phyloP scores from a whole-genome alignment of 1,139 yeast genomes.

The Scheffersomyces segobiensis region DNA sequence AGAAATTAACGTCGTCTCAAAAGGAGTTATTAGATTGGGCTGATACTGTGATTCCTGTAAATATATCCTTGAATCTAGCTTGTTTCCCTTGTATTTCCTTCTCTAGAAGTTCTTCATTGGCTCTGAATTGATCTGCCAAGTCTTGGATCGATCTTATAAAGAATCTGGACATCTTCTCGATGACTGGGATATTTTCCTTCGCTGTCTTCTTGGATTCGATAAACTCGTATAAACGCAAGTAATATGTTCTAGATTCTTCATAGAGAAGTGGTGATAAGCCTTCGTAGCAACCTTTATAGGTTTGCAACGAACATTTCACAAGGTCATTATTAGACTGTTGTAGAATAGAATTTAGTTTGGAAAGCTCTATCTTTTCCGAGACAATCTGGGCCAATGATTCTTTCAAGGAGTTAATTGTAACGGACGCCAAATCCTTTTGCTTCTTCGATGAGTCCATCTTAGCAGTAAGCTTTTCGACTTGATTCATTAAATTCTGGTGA shows the following conservation, averaged over 20 bases:
- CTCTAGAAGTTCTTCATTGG: slow-evolving; percentile 19
- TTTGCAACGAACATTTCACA: not conserved
- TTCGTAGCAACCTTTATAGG: slow-evolving; percentile 2
- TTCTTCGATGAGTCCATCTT: not conserved
- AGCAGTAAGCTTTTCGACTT: not conserved
- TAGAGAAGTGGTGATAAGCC: slow-evolving; percentile 20
- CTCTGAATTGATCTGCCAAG: slow-evolving; percentile 17
- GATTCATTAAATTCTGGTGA: not conserved
- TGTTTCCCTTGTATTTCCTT: slow-evolving; percentile 10
- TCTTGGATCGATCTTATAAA: slow-evolving; percentile 18
- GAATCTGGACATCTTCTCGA: slow-evolving; percentile 17
- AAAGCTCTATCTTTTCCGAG: not conserved
- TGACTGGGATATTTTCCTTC: slow-evolving; percentile 9
- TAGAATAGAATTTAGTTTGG: not conserved
- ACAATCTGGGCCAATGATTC: not conserved
- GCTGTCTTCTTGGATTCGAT: slow-evolving; percentile 8
- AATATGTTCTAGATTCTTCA: slow-evolving; percentile 19
- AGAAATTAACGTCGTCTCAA: slow-evolving; percentile 6
- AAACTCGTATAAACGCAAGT: slow-evolving; percentile 13
- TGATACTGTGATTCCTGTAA: not conserved
- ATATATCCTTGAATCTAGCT: not conserved
- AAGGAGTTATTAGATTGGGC: not conserved
- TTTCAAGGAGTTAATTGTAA: not conserved
- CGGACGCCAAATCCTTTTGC: not conserved
- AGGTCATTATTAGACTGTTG: not conserved